These are phyloP conservation scores for Trametes maxima DNA, from an alignment of 768 basidiomycete genomes.

Conservation along the genomic window DNA sequence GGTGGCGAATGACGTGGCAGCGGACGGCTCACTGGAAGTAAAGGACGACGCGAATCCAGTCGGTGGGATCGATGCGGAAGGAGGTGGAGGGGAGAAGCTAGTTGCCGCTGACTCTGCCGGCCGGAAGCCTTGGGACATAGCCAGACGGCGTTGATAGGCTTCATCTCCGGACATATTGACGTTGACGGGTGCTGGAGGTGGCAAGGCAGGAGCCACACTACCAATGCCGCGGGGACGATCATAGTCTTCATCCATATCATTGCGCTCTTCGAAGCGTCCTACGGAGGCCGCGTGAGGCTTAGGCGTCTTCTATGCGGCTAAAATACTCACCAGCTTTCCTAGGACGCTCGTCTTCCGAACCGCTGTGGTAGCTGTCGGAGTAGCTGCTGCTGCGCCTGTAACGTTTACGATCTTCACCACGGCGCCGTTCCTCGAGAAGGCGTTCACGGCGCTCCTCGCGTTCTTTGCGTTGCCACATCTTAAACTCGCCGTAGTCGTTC, in stretches of 20 bases:
- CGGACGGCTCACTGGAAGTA: background rate
- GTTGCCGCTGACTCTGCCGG: constrained; percentile 13
- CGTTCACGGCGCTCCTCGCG: constrained; percentile 74
- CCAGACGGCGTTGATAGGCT: constrained; percentile 73
- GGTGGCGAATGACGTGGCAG: background rate
- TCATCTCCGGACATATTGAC: constrained; percentile 71
- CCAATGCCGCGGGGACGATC: constrained; percentile 39
- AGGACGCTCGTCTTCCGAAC: constrained; percentile 64
- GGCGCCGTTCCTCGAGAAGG: constrained; percentile 39
- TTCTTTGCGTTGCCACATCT: constrained; percentile 75
- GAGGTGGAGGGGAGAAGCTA: background rate
- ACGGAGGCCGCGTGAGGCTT: constrained; percentile 20
- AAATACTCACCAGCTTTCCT: constrained; percentile 63
- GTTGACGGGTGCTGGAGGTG: constrained; percentile 44
- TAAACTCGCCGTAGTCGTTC: constrained; percentile 90
- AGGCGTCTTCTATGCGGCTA: background rate
- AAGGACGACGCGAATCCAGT: background rate
- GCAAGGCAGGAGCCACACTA: constrained; percentile 14
- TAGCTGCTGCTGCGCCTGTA: constrained; percentile 52
- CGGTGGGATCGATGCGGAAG: background rate
- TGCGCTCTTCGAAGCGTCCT: constrained; percentile 47
- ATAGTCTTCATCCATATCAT: constrained; percentile 57
- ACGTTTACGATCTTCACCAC: constrained; percentile 56
- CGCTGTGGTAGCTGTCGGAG: constrained; percentile 65
- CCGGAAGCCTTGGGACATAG: constrained; percentile 53